Conservation (phyloP, 768 basidiomycete genomes). For the Xanthoconium purpureum region DNA sequence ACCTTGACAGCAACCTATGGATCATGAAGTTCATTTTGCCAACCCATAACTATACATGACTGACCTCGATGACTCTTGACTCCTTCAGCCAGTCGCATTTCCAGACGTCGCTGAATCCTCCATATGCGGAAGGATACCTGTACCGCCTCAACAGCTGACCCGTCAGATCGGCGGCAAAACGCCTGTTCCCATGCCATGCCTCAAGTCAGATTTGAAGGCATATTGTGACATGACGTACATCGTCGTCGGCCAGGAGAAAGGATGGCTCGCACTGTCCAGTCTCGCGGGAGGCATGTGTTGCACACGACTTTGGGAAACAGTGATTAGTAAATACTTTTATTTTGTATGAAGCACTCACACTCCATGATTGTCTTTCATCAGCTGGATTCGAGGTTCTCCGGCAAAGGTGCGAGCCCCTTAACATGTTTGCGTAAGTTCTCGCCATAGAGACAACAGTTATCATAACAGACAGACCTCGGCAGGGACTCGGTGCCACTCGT, state of each 20-base stretch:
- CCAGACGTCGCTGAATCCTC: constrained; percentile 25
- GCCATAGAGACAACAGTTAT: not conserved
- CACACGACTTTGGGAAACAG: not conserved
- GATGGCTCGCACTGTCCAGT: not conserved
- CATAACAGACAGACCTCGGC: not conserved
- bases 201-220: not conserved
- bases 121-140: constrained; percentile 23
- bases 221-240: constrained; percentile 3
- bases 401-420: not conserved
- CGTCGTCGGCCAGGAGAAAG: not conserved
- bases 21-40: not conserved
- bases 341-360: not conserved
- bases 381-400: not conserved
- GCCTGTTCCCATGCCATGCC: not conserved
- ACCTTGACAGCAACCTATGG: constrained; percentile 28
- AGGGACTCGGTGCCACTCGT: not conserved
- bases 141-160: constrained; percentile 9
- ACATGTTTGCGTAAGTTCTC: not conserved
- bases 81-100: constrained; percentile 24
- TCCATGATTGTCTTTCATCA: not conserved
- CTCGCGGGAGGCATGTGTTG: not conserved
- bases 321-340: not conserved
- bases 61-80: constrained; percentile 18
- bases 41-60: not conserved
- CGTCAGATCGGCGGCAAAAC: constrained; percentile 10